Percentiles rank a stretch among this genome's conserved stretches.
Evolutionary conservation across 768 basidiomycete genomes (phyloP).

Genomic region (Lactarius psammicola): DNA sequence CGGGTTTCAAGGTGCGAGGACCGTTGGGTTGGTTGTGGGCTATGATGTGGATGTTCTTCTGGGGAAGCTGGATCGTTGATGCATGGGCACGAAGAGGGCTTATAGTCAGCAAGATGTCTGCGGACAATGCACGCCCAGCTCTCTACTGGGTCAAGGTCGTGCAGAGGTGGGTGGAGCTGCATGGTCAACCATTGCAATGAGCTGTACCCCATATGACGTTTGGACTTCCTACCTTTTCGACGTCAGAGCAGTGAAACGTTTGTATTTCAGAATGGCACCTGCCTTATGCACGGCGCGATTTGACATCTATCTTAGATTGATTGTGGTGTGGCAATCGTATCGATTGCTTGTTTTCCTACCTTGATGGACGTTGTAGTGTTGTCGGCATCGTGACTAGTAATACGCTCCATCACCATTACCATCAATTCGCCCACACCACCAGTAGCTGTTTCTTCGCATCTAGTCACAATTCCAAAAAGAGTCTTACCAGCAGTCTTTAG

Average conservation of each 20-base stretch:
- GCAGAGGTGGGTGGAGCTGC: conserved; percentile 26
- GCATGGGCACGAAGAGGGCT: conserved; percentile 26
- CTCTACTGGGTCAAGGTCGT: conserved; percentile 25
- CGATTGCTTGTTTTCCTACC: not conserved
- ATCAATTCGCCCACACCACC: no score
- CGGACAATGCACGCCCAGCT: conserved; percentile 18
- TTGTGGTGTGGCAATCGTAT: not conserved
- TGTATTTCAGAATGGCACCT: no score
- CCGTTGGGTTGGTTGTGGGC: conserved; percentile 26
- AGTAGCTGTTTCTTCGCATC: no score
- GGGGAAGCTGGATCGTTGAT: conserved; percentile 25
- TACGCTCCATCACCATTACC: no score
- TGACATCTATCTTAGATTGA: not conserved
- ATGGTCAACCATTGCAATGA: conserved; percentile 22
- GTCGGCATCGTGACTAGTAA: not conserved
- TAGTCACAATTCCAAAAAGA: not conserved
- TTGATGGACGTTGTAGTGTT: not conserved
- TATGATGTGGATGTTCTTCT: conserved; percentile 21
- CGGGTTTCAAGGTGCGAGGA: conserved; percentile 22
- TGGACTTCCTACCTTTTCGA: no score
- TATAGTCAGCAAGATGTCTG: conserved; percentile 23
- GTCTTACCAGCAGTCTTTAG: no score
- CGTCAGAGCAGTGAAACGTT: no score
- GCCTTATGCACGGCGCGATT: not conserved
- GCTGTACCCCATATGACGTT: not conserved